Base-by-base conservation (phyloP, 495 filamentous ascomycete species). In the Chaetomidium leptoderma region DNA sequence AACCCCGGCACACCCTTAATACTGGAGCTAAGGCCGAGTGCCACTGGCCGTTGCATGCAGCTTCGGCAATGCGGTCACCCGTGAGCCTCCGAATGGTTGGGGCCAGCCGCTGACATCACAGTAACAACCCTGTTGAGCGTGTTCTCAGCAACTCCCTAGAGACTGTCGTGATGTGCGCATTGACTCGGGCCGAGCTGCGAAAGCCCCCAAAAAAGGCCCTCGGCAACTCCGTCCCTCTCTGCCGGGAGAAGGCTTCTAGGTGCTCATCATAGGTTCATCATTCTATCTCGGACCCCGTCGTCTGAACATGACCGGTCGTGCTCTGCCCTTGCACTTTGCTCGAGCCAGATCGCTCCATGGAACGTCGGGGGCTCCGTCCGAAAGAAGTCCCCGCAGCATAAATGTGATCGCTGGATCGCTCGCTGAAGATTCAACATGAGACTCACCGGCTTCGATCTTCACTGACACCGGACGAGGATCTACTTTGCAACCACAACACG, bases 361-460 rank as follows among this genome's bases (percentile, higher is more conserved):
- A 9, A 26, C 27, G n/a, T 37, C 40, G 33, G 23, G 24, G 24
- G 39, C 23, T 6, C 16, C 17, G 27, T 27, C 52, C 21, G 36
- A 23, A 39, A 36, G 30, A 8, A 13, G 1, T 30, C 17, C 26
- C 7, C 17, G 5, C 23, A 40, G 59, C 59, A 62, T 62, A n/a
- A 49, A 42, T 47, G 14, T 14, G 27, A 48, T 57, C 47, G 36
- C 24, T 44, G 35, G 47, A 62, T 54, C 36, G 37, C 36, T 26
- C 6, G 23, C 10, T 17, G 55, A 24, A 26, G 35, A 58, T 49
- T 11, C 35, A 36, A 24, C 19, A 39, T 59, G 60, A 63, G 11
- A 63, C 56, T 58, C 55, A 56, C 55, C 56, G 52, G 37, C 33
- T 35, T 27, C 4, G 19, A 44, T 50, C 46, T 4, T 30, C 2